These are phyloP conservation scores for Dryas drummondii DNA, from an alignment of 306 rosid genomes.

Conservation along the genomic window DNA sequence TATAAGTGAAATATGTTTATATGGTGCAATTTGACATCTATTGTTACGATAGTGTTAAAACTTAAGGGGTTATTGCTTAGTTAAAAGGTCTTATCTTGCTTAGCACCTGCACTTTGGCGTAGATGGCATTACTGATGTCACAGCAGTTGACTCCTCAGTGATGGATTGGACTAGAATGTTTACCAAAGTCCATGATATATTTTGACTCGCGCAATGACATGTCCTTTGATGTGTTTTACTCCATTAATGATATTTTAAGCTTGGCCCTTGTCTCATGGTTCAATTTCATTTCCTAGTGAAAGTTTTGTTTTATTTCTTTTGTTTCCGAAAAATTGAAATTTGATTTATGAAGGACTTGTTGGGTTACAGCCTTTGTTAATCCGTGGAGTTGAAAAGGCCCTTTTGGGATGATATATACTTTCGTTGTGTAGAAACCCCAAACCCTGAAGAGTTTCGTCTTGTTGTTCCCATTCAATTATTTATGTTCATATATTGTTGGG, in stretches of 20 bases:
- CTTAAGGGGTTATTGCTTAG: background rate
- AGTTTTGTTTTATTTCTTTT: background rate
- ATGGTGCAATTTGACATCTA: background rate
- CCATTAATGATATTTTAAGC: background rate
- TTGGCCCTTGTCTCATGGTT: background rate
- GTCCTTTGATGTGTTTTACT: background rate
- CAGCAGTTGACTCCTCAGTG: background rate
- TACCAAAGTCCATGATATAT: background rate
- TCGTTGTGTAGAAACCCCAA: too few relatives aligned
- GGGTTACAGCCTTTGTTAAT: too few relatives aligned
- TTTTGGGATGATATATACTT: too few relatives aligned
- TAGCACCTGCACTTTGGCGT: background rate
- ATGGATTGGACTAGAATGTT: background rate
- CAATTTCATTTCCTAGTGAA: background rate
- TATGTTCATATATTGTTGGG: background rate
- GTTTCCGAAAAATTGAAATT: background rate
- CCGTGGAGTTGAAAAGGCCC: too few relatives aligned
- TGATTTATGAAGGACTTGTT: too few relatives aligned
- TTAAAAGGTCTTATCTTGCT: background rate
- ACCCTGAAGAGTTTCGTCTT: too few relatives aligned
- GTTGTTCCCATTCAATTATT: too few relatives aligned
- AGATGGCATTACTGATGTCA: constrained; percentile 1
- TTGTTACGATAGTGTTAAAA: background rate
- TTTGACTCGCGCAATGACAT: background rate
- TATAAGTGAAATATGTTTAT: background rate